phyloP scores from a whole-genome alignment of 768 basidiomycete genomes.

The Lentinus tigrinus region DNA sequence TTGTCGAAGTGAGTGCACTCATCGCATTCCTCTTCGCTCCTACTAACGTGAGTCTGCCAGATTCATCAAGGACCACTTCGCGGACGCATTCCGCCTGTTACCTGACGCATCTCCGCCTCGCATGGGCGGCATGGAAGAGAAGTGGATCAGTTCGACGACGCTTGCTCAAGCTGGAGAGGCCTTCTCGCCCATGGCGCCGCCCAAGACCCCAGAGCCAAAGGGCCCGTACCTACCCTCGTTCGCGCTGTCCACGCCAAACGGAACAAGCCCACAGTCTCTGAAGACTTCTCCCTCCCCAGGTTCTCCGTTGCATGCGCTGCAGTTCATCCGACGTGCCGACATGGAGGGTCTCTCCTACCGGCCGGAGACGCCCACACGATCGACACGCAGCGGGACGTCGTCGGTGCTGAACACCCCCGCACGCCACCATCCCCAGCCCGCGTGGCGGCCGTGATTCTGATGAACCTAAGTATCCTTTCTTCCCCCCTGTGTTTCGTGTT shows the following conservation, averaged over 20 bases:
- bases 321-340: conserved; percentile 83
- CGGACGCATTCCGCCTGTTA: conserved; percentile 75
- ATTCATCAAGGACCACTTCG: conserved; percentile 85
- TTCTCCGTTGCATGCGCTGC: conserved; percentile 64
- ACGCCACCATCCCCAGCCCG: conserved; percentile 39
- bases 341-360: conserved; percentile 50
- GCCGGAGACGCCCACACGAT: conserved; percentile 67
- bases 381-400: conserved; percentile 40
- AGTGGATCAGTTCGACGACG: conserved; percentile 81
- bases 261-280: conserved; percentile 44
- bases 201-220: conserved; percentile 69
- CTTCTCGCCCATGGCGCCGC: conserved; percentile 37
- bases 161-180: conserved; percentile 56
- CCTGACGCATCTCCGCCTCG: conserved; percentile 57
- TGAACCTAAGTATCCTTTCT: conserved; percentile 1
- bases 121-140: conserved; percentile 55
- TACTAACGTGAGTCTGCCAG: conserved; percentile 36
- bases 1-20: conserved; percentile 69
- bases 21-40: background rate
- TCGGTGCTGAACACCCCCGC: conserved; percentile 44
- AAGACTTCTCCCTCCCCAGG: conserved; percentile 60
- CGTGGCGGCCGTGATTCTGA: conserved; percentile 60
- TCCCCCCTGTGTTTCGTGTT: background rate
- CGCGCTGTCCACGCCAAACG: conserved; percentile 50
- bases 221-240: conserved; percentile 63